Percentiles rank a stretch among this genome's conserved stretches.
These are phyloP conservation scores for Tetrahymena elliotti DNA, from an alignment of 73 alveolate genomes.

Conservation along the genomic window DNA sequence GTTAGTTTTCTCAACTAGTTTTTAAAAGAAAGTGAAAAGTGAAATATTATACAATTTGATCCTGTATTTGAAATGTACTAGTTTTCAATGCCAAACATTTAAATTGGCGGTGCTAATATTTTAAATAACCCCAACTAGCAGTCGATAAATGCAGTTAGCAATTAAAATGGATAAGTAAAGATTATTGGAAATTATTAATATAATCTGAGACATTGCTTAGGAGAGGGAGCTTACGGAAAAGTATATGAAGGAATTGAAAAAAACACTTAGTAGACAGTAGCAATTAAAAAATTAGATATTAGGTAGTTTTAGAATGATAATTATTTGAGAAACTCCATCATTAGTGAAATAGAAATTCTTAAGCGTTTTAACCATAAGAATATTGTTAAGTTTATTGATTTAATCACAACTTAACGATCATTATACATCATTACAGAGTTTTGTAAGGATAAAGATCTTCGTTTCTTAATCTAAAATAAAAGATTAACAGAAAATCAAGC, in stretches of 20 bases:
- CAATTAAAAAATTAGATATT: constrained; percentile 36
- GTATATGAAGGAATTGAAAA: constrained; percentile 39
- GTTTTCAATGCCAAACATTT: neutral
- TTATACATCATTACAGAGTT: constrained; percentile 36
- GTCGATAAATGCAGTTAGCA: neutral
- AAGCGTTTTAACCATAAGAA: constrained; percentile 36
- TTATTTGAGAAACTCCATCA: constrained; percentile 32
- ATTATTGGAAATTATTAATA: constrained; percentile 34
- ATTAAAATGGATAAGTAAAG: constrained; percentile 25
- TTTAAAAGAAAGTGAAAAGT: neutral
- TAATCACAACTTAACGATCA: constrained; percentile 30
- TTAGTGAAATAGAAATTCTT: constrained; percentile 31
- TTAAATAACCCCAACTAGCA: neutral
- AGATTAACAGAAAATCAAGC: constrained; percentile 28
- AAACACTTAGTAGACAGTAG: constrained; percentile 11
- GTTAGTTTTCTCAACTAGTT: neutral
- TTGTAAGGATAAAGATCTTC: constrained; percentile 38
- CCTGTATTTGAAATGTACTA: neutral
- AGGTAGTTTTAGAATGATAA: constrained; percentile 29
- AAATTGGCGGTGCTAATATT: neutral
- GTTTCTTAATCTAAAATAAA: constrained; percentile 19
- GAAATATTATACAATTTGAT: too few relatives aligned
- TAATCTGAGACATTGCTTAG: constrained; percentile 40
- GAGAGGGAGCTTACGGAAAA: constrained; percentile 46
- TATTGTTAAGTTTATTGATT: constrained; percentile 33